Evolutionary conservation across 495 filamentous ascomycete species (phyloP), one percentile per base, ranked within the genome.

Genomic region (Penicillium riverlandense): DNA sequence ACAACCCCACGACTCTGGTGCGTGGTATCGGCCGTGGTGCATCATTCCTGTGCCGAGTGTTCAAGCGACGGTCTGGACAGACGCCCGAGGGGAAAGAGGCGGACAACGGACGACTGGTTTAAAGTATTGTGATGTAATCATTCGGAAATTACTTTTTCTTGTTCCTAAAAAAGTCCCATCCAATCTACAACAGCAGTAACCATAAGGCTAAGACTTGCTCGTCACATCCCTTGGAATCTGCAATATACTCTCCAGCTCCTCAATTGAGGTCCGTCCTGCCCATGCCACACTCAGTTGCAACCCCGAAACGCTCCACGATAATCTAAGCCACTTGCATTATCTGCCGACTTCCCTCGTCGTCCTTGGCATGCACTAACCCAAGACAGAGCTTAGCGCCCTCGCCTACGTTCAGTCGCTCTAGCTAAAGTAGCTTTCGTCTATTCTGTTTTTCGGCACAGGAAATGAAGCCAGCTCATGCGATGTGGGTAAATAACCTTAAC

Each of bases 81-180:
- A 72, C 75, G 15, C 81, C 79, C n/a, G 75, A 77, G 47, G 79
- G 76, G 33, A 75, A 74, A 47, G 81, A 82, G 32, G 80, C 80
- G 8, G 57, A 65, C 14, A 67, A 70, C 51, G 67, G 67, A 5
- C 50, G 63, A 22, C 43, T 68, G 42, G 56, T 55, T 38, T 65
- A 47, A 38, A 8, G 27, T 27, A 13, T 35, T 15, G 22, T 22
- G 22, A 22, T 4, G 4, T 3, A 22, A 22, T 22, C 22, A 22
- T 22, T 22, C 22, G 3, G 22, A 22, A 6, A 1, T 4, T 16
- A 16, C 4, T 16, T 22, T 4, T 22, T 4, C 22, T 22, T 22
- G 22, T 22, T 22, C 4, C 22, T 22, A 4, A 22, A 22, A 22
- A 22, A 22, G 15, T 22, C 22, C 6, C 22, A 22, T 22, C 4